These are phyloP conservation scores for Incumbomyces lentus DNA, from an alignment of 2,329 filamentous ascomycete species.

Conservation along the genomic window DNA sequence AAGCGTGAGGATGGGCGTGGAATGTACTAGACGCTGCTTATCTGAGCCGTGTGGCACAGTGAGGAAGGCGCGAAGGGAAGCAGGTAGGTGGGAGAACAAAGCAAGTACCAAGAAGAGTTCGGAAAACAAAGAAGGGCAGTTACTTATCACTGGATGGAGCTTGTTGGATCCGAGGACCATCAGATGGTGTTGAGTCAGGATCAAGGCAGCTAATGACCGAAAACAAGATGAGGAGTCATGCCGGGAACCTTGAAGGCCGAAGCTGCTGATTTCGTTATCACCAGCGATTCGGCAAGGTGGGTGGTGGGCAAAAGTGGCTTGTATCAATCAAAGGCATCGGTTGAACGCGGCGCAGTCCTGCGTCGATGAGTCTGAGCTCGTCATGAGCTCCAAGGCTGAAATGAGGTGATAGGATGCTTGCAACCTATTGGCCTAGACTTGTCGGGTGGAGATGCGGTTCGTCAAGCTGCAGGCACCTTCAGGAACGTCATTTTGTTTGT, in stretches of 20 bases:
- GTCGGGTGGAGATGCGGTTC: constrained; percentile 1
- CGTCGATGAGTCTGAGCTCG: constrained; percentile 3
- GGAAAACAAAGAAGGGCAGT: background rate
- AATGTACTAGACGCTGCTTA: constrained; percentile 3
- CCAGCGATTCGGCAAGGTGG: background rate
- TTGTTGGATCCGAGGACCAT: background rate
- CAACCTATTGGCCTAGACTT: background rate
- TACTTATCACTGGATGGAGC: background rate
- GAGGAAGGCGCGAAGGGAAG: background rate
- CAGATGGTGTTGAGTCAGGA: constrained; percentile 3
- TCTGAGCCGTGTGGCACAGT: background rate
- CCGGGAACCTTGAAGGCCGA: background rate
- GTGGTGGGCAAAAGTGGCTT: background rate
- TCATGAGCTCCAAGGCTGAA: constrained; percentile 1
- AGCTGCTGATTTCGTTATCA: constrained; percentile 2
- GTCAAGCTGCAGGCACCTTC: background rate
- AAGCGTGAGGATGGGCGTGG: constrained; percentile 1
- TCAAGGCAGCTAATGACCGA: constrained; percentile 1
- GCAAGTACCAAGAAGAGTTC: background rate
- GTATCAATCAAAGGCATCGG: background rate
- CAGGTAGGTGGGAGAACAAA: background rate
- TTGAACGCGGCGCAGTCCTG: constrained; percentile 3
- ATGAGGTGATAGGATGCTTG: background rate
- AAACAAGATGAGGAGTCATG: constrained; percentile 6
- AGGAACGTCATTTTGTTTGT: background rate